phyloP scores from a whole-genome alignment of 805 yeast species.

The Tetrapisispora namnaoensis region DNA sequence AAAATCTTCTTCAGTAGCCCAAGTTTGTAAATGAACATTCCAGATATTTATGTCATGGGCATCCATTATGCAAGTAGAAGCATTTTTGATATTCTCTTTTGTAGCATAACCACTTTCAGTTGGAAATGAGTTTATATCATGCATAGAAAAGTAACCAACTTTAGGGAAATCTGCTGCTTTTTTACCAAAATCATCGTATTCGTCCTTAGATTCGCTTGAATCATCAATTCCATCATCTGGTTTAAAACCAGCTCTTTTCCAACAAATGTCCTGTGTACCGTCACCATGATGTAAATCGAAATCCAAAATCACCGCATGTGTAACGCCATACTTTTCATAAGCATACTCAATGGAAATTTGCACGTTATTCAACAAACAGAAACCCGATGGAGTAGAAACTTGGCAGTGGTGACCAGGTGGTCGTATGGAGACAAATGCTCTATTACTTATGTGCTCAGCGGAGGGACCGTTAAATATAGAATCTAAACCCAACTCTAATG shows the following conservation, averaged over 20 bases:
- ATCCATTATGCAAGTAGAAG: constrained; percentile 63
- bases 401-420: constrained; percentile 89
- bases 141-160: constrained; percentile 75
- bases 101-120: constrained; percentile 73
- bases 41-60: constrained; percentile 73
- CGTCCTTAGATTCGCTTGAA: constrained; percentile 6
- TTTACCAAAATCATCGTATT: constrained; percentile 40
- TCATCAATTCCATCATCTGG: constrained; percentile 27
- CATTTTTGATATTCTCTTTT: constrained; percentile 58
- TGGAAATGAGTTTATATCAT: constrained; percentile 80
- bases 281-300: constrained; percentile 86
- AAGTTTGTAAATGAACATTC: constrained; percentile 72
- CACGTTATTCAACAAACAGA: constrained; percentile 71
- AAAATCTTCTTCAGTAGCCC: constrained; percentile 55
- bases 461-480: constrained; percentile 33
- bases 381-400: constrained; percentile 76
- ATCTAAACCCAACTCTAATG: constrained; percentile 65
- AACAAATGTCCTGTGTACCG: constrained; percentile 79
- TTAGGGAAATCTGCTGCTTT: constrained; percentile 38
- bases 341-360: constrained; percentile 79
- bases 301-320: constrained; percentile 75
- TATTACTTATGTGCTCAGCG: constrained; percentile 27
- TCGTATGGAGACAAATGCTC: constrained; percentile 58
- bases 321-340: constrained; percentile 45
- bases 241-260: constrained; percentile 50